Evolutionary conservation across 805 yeast species (phyloP).

Genomic region (Myxozyma neglecta): DNA sequence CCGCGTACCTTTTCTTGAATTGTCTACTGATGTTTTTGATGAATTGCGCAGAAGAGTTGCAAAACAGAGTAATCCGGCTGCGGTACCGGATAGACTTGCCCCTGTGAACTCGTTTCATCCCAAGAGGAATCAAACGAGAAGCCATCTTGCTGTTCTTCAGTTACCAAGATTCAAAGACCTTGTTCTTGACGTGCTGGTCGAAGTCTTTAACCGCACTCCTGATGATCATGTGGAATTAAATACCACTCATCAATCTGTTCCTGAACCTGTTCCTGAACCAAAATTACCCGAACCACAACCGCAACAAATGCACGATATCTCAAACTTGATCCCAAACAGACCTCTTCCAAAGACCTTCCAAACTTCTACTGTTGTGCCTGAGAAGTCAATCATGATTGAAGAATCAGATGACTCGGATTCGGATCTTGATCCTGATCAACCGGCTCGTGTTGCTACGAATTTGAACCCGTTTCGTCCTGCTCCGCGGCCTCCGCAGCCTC

Average conservation of each 20-base stretch:
- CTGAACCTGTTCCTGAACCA: neutral
- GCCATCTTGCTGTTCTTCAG: constrained; percentile 82
- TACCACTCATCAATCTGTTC: neutral
- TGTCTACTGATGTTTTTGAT: constrained; percentile 92
- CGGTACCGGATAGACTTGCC: constrained; percentile 56
- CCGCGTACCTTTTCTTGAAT: constrained; percentile 73
- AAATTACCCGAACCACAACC: neutral
- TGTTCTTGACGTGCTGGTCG: constrained; percentile 83
- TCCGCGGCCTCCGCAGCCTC: too few species aligned
- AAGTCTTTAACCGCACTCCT: constrained; percentile 74
- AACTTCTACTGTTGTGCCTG: constrained; percentile 64
- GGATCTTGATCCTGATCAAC: constrained; percentile 35
- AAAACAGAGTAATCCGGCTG: constrained; percentile 39
- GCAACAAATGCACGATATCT: too few species aligned
- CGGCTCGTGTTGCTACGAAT: neutral
- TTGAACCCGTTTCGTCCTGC: neutral
- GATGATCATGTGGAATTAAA: neutral
- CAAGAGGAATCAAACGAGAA: constrained; percentile 92
- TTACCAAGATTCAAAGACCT: constrained; percentile 81
- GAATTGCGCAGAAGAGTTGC: constrained; percentile 78
- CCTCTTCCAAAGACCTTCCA: constrained; percentile 23
- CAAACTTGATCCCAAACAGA: neutral
- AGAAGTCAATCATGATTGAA: constrained; percentile 83
- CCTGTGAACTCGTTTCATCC: constrained; percentile 81
- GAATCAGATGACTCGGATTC: constrained; percentile 75